Percentiles rank a stretch among this genome's conserved stretches.
Evolutionary conservation across 176 grass and related monocot species (phyloP).

Genomic region (Oryza australiensis): DNA sequence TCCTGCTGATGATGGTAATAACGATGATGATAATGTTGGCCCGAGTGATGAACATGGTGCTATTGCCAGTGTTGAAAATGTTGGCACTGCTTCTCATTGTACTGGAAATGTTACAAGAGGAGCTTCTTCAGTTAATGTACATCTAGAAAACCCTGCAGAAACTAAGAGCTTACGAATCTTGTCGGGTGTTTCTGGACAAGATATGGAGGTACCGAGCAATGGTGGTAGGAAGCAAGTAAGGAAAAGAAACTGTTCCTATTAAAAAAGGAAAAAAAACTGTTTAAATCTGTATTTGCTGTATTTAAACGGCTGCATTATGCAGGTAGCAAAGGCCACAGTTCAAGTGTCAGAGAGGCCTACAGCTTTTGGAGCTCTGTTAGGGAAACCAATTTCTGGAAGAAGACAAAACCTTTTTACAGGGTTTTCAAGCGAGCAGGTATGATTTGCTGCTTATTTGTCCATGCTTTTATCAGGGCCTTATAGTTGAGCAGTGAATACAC

Average conservation of each 20-base stretch:
- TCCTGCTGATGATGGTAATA: slow-evolving; percentile 45
- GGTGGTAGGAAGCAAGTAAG: slow-evolving; percentile 39
- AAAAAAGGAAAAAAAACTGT: not conserved
- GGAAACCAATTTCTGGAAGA: slow-evolving; percentile 63
- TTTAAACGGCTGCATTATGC: slow-evolving; percentile 18
- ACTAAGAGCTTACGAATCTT: slow-evolving; percentile 31
- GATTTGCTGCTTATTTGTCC: slow-evolving; percentile 23
- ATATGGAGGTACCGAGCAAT: slow-evolving; percentile 34
- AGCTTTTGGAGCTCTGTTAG: slow-evolving; percentile 88
- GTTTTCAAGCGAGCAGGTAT: slow-evolving; percentile 60
- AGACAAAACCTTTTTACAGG: slow-evolving; percentile 39
- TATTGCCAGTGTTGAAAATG: slow-evolving; percentile 40
- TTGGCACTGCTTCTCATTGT: slow-evolving; percentile 29
- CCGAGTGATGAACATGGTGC: slow-evolving; percentile 30
- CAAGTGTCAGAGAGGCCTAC: slow-evolving; percentile 68
- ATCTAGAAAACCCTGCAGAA: slow-evolving; percentile 33
- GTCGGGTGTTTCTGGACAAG: slow-evolving; percentile 17
- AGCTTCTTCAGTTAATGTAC: slow-evolving; percentile 30
- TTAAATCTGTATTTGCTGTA: slow-evolving; percentile 10
- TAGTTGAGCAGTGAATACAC: slow-evolving; percentile 5
- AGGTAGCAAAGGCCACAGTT: slow-evolving; percentile 58
- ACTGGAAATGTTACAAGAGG: slow-evolving; percentile 15
- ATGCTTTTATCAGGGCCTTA: not conserved
- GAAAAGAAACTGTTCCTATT: not conserved
- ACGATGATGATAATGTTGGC: slow-evolving; percentile 23